These are phyloP conservation scores for Picochlorum sp. DNA, from an alignment of 139 green algal genomes.

Conservation along the genomic window DNA sequence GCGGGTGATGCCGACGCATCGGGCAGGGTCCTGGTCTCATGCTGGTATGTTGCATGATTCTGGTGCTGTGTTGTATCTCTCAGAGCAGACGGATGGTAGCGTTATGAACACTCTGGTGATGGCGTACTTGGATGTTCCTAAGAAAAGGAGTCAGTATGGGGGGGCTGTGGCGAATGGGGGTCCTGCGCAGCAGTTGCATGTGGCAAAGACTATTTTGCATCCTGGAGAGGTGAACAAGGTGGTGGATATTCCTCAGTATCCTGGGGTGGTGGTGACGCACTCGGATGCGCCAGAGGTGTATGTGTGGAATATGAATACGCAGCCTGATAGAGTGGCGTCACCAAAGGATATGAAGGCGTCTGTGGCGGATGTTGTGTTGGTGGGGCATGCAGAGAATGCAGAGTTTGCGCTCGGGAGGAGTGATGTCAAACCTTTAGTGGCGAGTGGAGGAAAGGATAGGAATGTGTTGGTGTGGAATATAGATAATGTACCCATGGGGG, in stretches of 20 bases:
- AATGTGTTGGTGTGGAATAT: slow-evolving; percentile 78
- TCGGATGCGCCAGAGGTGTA: slow-evolving; percentile 77
- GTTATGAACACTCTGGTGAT: slow-evolving; percentile 67
- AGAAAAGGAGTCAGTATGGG: too few species aligned
- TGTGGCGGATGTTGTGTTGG: slow-evolving; percentile 54
- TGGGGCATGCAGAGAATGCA: slow-evolving; percentile 72
- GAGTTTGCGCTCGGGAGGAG: slow-evolving; percentile 70
- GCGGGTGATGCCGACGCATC: too few species aligned
- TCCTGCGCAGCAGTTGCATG: slow-evolving; percentile 29
- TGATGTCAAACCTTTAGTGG: slow-evolving; percentile 30
- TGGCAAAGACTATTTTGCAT: slow-evolving; percentile 55
- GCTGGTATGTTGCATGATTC: not conserved
- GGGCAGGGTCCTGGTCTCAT: too few species aligned
- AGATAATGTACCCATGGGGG: slow-evolving; percentile 29
- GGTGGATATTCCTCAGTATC: slow-evolving; percentile 67
- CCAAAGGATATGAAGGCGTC: slow-evolving; percentile 13
- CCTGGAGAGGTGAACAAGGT: slow-evolving; percentile 93
- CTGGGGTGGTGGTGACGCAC: slow-evolving; percentile 80
- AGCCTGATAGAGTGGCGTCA: slow-evolving; percentile 46
- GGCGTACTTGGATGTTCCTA: slow-evolving; percentile 4
- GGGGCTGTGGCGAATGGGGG: slow-evolving; percentile 15
- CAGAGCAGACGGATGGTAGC: slow-evolving; percentile 68
- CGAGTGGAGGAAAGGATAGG: slow-evolving; percentile 48
- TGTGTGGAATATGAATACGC: slow-evolving; percentile 81
- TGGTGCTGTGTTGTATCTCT: slow-evolving; percentile 73